Percentiles rank a stretch among this genome's conserved stretches.
These are phyloP conservation scores for Lyophyllum semitale DNA, from an alignment of 768 basidiomycete species.

Conservation along the genomic window DNA sequence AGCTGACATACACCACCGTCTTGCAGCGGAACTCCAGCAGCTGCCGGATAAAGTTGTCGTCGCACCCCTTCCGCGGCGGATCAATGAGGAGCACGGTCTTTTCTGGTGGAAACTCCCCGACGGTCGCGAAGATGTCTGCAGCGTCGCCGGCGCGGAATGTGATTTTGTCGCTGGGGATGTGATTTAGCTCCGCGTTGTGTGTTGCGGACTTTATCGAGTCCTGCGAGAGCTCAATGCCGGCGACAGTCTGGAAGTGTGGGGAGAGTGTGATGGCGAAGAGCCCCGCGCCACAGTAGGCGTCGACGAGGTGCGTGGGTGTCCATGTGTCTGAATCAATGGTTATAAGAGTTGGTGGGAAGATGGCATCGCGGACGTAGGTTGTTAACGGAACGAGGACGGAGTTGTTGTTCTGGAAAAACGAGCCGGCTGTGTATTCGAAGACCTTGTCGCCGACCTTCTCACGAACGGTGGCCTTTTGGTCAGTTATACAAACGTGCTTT, in stretches of 20 bases:
- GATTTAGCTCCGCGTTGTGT: constrained; percentile 66
- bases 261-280: constrained; percentile 87
- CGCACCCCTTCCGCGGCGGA: constrained; percentile 95
- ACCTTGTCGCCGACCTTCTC: constrained; percentile 80
- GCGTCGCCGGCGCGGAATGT: constrained; percentile 83
- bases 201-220: constrained; percentile 72
- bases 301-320: constrained; percentile 83
- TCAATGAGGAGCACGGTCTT: constrained; percentile 79
- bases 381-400: constrained; percentile 84
- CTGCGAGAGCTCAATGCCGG: constrained; percentile 84
- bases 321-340: constrained; percentile 10
- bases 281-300: constrained; percentile 91
- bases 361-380: constrained; percentile 77
- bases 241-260: constrained; percentile 69
- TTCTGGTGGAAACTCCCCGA: constrained; percentile 62
- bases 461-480: constrained; percentile 78
- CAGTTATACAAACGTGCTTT: constrained; percentile 78
- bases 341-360: constrained; percentile 43
- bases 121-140: constrained; percentile 76
- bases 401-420: constrained; percentile 99
- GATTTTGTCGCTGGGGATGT: constrained; percentile 55
- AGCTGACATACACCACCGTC: constrained; percentile 88
- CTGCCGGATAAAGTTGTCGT: constrained; percentile 76
- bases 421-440: constrained; percentile 85
- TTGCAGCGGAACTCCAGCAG: constrained; percentile 66